Percentiles rank a stretch among this genome's conserved stretches.
These are phyloP conservation scores for Hypoxylon subgilvum DNA, from an alignment of 495 filamentous ascomycete species.

Conservation along the genomic window DNA sequence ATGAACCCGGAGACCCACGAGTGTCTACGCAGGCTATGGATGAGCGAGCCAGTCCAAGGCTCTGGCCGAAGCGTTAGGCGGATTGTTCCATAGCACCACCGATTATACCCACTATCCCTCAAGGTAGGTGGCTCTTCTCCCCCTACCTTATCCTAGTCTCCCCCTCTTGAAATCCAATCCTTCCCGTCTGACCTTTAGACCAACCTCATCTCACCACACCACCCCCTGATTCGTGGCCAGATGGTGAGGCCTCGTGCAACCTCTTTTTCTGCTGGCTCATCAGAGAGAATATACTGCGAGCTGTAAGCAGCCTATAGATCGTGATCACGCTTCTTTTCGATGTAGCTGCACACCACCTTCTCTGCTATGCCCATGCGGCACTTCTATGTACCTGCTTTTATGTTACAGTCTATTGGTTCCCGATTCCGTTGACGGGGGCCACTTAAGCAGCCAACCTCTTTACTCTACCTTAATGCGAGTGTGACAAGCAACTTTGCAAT, in stretches of 20 bases:
- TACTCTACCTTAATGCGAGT: slow-evolving; percentile 28
- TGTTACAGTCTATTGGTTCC: slow-evolving; percentile 32
- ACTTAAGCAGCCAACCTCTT: slow-evolving; percentile 20
- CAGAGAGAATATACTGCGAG: slow-evolving; percentile 16
- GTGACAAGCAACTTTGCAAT: slow-evolving; percentile 33
- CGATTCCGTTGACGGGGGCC: slow-evolving; percentile 21
- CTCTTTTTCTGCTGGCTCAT: slow-evolving; percentile 28
- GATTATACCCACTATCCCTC: slow-evolving; percentile 28
- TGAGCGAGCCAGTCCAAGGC: slow-evolving; percentile 9
- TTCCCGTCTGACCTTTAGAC: slow-evolving; percentile 35
- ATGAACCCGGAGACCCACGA: slow-evolving; percentile 20
- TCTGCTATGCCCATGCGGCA: slow-evolving; percentile 25
- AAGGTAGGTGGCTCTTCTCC: neutral
- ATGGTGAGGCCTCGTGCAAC: slow-evolving; percentile 43
- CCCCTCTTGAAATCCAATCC: slow-evolving; percentile 25
- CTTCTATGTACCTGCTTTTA: slow-evolving; percentile 36
- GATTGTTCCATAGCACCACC: slow-evolving; percentile 23
- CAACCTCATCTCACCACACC: slow-evolving; percentile 37
- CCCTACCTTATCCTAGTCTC: neutral
- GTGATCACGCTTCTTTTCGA: slow-evolving; percentile 33
- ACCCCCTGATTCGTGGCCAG: slow-evolving; percentile 34
- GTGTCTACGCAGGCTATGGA: slow-evolving; percentile 4
- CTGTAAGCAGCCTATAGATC: slow-evolving; percentile 24
- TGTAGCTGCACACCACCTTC: slow-evolving; percentile 35
- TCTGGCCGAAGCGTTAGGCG: slow-evolving; percentile 34